Percentiles rank a stretch among this genome's conserved stretches.
These are phyloP conservation scores for Gymnopilus dilepis DNA, from an alignment of 768 basidiomycete species.

Conservation along the genomic window DNA sequence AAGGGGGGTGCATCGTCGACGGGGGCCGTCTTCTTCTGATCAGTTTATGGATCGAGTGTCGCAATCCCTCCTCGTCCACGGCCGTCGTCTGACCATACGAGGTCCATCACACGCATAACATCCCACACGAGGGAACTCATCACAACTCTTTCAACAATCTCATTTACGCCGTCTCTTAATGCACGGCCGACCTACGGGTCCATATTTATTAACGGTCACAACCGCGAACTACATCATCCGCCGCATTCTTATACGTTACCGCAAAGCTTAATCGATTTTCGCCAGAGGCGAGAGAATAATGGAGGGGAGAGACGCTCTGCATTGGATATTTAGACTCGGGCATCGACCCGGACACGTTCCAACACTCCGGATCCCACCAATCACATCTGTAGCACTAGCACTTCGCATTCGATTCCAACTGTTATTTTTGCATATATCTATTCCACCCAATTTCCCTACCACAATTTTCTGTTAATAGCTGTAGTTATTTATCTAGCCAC, in stretches of 20 bases:
- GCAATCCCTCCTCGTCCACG: conserved; percentile 9
- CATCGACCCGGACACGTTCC: conserved; percentile 15
- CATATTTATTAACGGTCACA: conserved; percentile 26
- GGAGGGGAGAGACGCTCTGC: conserved; percentile 5
- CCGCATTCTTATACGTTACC: conserved; percentile 18
- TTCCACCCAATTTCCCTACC: conserved; percentile 8
- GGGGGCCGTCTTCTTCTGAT: conserved; percentile 66
- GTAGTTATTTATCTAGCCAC: conserved; percentile 27
- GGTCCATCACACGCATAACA: conserved; percentile 13
- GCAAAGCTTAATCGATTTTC: conserved; percentile 26
- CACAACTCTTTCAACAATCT: conserved; percentile 5
- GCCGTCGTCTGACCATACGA: conserved; percentile 18
- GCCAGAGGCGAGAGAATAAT: conserved; percentile 13
- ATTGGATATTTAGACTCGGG: conserved; percentile 10
- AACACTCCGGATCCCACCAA: conserved; percentile 12
- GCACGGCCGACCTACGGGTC: conserved; percentile 12
- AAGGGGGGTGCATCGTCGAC: conserved; percentile 54
- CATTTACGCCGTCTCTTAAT: conserved; percentile 14
- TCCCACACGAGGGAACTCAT: background rate
- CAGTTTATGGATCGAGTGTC: conserved; percentile 23
- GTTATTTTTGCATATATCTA: conserved; percentile 25
- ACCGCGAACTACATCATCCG: conserved; percentile 21
- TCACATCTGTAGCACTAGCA: conserved; percentile 26
- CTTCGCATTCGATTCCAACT: conserved; percentile 9
- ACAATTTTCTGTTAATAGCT: conserved; percentile 15